Percentiles rank a stretch among this genome's conserved stretches.
phyloP scores from a whole-genome alignment of 305 asterid genomes.

The Fraxinus sp. region DNA sequence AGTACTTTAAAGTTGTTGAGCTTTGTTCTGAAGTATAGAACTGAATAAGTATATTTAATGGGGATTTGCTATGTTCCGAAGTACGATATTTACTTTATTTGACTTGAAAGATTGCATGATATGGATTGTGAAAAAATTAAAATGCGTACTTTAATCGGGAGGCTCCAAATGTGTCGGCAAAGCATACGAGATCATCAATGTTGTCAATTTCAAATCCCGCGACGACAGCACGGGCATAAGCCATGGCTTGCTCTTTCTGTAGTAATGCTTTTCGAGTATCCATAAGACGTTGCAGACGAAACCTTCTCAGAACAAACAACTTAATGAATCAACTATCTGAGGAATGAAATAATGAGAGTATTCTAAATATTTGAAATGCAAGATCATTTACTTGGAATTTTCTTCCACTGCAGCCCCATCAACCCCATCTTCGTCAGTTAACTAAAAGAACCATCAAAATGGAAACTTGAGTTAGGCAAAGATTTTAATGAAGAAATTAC shows the following conservation, averaged over 20 bases:
- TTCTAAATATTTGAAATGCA: neutral
- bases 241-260: slow-evolving; percentile 89
- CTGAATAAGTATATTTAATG: neutral
- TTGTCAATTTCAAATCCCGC: slow-evolving; percentile 77
- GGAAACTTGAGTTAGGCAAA: slow-evolving; percentile 16
- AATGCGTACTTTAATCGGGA: slow-evolving; percentile 57
- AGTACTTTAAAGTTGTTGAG: neutral
- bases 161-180: slow-evolving; percentile 81
- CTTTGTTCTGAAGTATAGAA: neutral
- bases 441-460: slow-evolving; percentile 34
- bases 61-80: neutral
- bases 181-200: slow-evolving; percentile 66
- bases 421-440: slow-evolving; percentile 48
- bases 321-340: slow-evolving; percentile 21
- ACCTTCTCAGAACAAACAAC: slow-evolving; percentile 36
- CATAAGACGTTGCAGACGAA: slow-evolving; percentile 63
- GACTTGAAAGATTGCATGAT: neutral
- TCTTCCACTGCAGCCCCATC: slow-evolving; percentile 53
- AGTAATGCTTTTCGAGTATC: slow-evolving; percentile 76
- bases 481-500: neutral
- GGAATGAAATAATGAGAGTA: neutral
- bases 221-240: slow-evolving; percentile 85
- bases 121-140: neutral
- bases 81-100: neutral
- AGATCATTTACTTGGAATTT: slow-evolving; percentile 60